Percentiles rank a stretch among this genome's conserved stretches.
phyloP scores from a whole-genome alignment of 768 basidiomycete genomes.

The Neoboletus subvelutipes region DNA sequence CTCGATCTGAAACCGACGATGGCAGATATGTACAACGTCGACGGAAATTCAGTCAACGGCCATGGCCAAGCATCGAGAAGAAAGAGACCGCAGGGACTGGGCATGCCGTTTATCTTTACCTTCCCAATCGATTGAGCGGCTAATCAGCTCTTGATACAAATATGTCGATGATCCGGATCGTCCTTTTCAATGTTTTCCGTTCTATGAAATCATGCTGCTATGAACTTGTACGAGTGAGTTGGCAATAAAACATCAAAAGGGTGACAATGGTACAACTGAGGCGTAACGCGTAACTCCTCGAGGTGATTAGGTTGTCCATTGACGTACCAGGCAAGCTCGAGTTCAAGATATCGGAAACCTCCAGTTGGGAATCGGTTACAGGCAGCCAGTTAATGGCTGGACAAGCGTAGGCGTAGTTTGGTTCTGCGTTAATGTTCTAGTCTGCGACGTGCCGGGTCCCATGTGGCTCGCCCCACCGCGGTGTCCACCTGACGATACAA shows the following conservation, averaged over 20 bases:
- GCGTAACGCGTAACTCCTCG: not conserved
- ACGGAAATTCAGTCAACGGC: slow-evolving; percentile 20
- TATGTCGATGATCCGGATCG: not conserved
- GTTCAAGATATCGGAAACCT: slow-evolving; percentile 8
- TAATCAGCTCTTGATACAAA: slow-evolving; percentile 69
- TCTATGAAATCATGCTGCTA: not conserved
- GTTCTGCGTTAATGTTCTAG: not conserved
- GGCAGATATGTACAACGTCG: slow-evolving; percentile 22
- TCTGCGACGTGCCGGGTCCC: not conserved
- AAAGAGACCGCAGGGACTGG: slow-evolving; percentile 54
- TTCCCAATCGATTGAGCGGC: slow-evolving; percentile 51
- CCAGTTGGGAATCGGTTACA: not conserved
- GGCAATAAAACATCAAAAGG: not conserved
- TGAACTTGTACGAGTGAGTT: slow-evolving; percentile 1
- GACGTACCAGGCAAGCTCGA: not conserved
- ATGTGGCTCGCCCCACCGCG: not conserved
- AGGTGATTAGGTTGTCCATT: not conserved
- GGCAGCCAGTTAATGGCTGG: not conserved
- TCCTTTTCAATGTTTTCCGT: not conserved
- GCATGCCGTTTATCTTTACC: slow-evolving; percentile 61
- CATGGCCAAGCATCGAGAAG: slow-evolving; percentile 45
- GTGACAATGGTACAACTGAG: not conserved
- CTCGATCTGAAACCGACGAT: slow-evolving; percentile 40
- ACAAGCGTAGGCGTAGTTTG: not conserved
- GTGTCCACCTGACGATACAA: not conserved